These are phyloP conservation scores for Chamaecyparis obtusa DNA, from an alignment of 75 land plant genomes.

Conservation along the genomic window DNA sequence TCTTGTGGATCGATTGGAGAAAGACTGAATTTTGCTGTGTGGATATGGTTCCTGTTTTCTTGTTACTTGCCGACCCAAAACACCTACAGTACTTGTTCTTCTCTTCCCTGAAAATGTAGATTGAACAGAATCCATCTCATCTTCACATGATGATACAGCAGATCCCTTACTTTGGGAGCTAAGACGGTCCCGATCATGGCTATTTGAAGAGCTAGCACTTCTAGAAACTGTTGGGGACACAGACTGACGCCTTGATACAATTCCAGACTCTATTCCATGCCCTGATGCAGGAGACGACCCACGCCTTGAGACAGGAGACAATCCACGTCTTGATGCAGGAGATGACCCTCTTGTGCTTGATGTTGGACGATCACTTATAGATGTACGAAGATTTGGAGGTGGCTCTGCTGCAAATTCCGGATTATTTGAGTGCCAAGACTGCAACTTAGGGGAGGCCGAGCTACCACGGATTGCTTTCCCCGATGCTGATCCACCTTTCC, in stretches of 20 bases:
- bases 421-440: constrained; percentile 61
- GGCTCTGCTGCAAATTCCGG: constrained; percentile 72
- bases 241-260: constrained; percentile 28
- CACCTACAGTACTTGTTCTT: background rate
- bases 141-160: constrained; percentile 67
- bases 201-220: constrained; percentile 54
- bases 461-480: constrained; percentile 47
- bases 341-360: constrained; percentile 61
- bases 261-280: constrained; percentile 34
- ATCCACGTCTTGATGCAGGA: constrained; percentile 8
- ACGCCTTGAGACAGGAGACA: constrained; percentile 12
- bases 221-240: constrained; percentile 71
- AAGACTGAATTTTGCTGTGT: constrained; percentile 30
- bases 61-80: background rate
- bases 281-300: constrained; percentile 44
- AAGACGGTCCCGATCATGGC: constrained; percentile 50
- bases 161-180: constrained; percentile 73
- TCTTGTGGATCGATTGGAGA: constrained; percentile 36
- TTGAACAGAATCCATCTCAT: constrained; percentile 64
- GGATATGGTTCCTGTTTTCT: constrained; percentile 15
- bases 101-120: constrained; percentile 16
- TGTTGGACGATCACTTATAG: constrained; percentile 55
- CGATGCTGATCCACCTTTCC: constrained; percentile 43
- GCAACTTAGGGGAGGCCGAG: constrained; percentile 75
- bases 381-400: constrained; percentile 91